These are phyloP conservation scores for Fusarium anguioides DNA, from an alignment of 2,329 filamentous ascomycete species.

Conservation along the genomic window DNA sequence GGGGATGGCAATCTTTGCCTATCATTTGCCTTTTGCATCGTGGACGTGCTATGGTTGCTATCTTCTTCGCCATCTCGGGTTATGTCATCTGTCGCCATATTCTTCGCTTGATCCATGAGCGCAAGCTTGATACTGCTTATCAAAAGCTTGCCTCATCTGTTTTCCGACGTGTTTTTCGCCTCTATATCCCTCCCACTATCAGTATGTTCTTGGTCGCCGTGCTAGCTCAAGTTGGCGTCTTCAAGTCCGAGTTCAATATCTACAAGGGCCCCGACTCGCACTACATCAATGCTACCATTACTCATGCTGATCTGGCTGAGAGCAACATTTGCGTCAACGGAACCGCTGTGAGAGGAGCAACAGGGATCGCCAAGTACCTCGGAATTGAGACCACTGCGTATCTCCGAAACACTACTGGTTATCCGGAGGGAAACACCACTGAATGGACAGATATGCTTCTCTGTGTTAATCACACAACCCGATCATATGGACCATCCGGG, in stretches of 20 bases:
- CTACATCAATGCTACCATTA: slow-evolving; percentile 55
- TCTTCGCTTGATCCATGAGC: slow-evolving; percentile 51
- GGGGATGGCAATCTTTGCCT: slow-evolving; percentile 49
- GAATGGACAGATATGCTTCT: slow-evolving; percentile 46
- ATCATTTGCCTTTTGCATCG: slow-evolving; percentile 55
- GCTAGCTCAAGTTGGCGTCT: slow-evolving; percentile 53
- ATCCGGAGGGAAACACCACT: slow-evolving; percentile 36
- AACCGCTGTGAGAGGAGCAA: slow-evolving; percentile 44
- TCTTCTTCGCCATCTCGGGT: slow-evolving; percentile 58
- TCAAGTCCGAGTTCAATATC: slow-evolving; percentile 50
- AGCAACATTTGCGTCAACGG: slow-evolving; percentile 44
- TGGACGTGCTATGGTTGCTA: slow-evolving; percentile 56
- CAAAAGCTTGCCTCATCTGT: slow-evolving; percentile 52
- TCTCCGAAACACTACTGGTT: slow-evolving; percentile 45
- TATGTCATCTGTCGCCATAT: slow-evolving; percentile 56
- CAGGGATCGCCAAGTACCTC: slow-evolving; percentile 47
- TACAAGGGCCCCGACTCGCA: slow-evolving; percentile 53
- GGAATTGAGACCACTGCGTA: slow-evolving; percentile 44
- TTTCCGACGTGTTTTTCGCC: slow-evolving; percentile 53
- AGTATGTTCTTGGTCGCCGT: slow-evolving; percentile 55
- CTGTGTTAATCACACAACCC: slow-evolving; percentile 50
- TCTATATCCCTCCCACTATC: slow-evolving; percentile 55
- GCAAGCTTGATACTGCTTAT: slow-evolving; percentile 51
- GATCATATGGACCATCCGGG: slow-evolving; percentile 45
- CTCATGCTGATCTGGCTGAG: slow-evolving; percentile 33